Conservation (phyloP, 345 rosid species). For the Adansonia digitata region DNA sequence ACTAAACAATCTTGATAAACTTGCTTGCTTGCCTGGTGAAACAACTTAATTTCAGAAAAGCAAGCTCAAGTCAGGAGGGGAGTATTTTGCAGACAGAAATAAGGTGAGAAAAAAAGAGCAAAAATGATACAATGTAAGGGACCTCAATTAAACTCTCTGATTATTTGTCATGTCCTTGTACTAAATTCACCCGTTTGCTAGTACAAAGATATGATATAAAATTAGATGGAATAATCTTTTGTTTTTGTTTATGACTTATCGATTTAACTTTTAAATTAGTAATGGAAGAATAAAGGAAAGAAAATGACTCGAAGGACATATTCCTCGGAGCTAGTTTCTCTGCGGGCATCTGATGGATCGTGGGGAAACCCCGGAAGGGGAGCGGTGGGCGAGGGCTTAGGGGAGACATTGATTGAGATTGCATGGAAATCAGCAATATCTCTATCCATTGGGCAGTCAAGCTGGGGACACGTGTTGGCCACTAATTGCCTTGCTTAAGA, state of each 20-base stretch:
- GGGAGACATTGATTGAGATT: constrained; percentile 9
- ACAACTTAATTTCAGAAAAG: not conserved
- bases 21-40: not conserved
- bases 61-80: not conserved
- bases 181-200: too few species aligned
- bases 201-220: not conserved
- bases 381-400: not conserved
- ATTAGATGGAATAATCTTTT: not conserved
- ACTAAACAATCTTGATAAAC: not conserved
- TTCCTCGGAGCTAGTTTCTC: not conserved
- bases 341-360: not conserved
- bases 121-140: not conserved
- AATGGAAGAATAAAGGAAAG: constrained; percentile 12
- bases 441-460: not conserved
- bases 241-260: not conserved
- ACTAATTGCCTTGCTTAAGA: not conserved
- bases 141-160: not conserved
- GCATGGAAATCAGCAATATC: not conserved
- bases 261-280: not conserved
- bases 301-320: constrained; percentile 8
- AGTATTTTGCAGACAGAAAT: not conserved
- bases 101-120: not conserved
- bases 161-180: too few species aligned
- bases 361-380: not conserved
- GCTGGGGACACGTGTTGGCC: not conserved